Evolutionary conservation across 495 filamentous ascomycete species (phyloP).

Genomic region (Penicillium silybi): DNA sequence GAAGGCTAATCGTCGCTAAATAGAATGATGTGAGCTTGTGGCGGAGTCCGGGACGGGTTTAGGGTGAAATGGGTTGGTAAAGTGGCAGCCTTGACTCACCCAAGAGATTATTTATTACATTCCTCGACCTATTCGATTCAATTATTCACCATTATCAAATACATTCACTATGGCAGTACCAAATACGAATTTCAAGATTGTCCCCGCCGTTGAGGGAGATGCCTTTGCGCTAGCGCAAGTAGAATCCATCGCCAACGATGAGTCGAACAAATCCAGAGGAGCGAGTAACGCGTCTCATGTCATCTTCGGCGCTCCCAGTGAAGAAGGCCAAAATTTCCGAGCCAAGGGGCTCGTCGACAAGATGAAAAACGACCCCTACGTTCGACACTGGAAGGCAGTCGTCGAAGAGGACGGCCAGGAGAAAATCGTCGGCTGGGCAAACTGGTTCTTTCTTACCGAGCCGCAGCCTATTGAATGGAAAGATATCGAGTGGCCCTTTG

Average conservation of each 20-base stretch:
- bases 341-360: constrained; percentile 3
- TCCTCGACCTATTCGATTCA: neutral
- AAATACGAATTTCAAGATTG: constrained; percentile 1
- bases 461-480: constrained; percentile 2
- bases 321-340: neutral
- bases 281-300: constrained; percentile 1
- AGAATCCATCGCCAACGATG: constrained; percentile 5
- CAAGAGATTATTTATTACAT: neutral
- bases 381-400: constrained; percentile 7
- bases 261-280: neutral
- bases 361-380: neutral
- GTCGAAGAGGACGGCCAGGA: constrained; percentile 1
- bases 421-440: constrained; percentile 5
- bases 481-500: constrained; percentile 6
- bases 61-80: neutral
- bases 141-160: neutral
- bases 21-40: neutral
- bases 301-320: constrained; percentile 3
- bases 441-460: constrained; percentile 10
- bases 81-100: neutral
- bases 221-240: constrained; percentile 4
- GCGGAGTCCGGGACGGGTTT: neutral
- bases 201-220: constrained; percentile 9
- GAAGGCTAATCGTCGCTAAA: neutral
- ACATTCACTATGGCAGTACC: neutral